Conservation (phyloP, 2,329 filamentous ascomycete species). For the Paradendryphiella salina region DNA sequence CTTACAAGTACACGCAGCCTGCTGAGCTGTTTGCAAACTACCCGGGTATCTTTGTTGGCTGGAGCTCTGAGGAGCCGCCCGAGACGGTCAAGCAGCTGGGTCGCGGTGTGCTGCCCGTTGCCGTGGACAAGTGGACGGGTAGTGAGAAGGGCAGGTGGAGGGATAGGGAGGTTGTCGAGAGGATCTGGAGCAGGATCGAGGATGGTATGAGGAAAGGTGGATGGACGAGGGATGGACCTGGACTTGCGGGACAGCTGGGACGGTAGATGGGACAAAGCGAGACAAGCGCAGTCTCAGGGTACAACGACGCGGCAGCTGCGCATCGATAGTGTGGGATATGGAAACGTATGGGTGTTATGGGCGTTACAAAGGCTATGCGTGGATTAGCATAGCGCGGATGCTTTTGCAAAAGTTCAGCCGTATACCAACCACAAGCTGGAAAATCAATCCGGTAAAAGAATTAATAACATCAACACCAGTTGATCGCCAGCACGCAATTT, state of each 20-base stretch:
- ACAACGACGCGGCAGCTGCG: background rate
- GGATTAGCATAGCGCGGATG: background rate
- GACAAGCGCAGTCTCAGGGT: background rate
- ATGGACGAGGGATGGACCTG: conserved; percentile 74
- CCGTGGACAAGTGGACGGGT: conserved; percentile 79
- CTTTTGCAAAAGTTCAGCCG: background rate
- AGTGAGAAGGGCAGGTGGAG: conserved; percentile 66
- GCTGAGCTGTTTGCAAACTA: conserved; percentile 88
- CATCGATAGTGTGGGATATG: background rate
- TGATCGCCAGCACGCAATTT: background rate
- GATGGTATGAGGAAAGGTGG: conserved; percentile 82
- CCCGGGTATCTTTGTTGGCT: conserved; percentile 85
- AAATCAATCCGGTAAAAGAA: background rate
- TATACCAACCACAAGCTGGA: background rate
- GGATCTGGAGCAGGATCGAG: conserved; percentile 89
- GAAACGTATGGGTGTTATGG: conserved; percentile 9
- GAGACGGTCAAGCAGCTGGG: conserved; percentile 82
- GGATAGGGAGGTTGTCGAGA: conserved; percentile 89
- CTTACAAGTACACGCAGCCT: conserved; percentile 92
- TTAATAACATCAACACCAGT: background rate
- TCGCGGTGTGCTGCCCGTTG: conserved; percentile 74
- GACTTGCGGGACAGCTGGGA: conserved; percentile 35
- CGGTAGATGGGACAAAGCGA: conserved; percentile 9
- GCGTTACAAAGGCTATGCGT: conserved; percentile 1
- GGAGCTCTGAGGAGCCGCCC: conserved; percentile 80